These are phyloP conservation scores for Quambalaria eucalypti DNA, from an alignment of 1,284 basidiomycete genomes.

Conservation along the genomic window DNA sequence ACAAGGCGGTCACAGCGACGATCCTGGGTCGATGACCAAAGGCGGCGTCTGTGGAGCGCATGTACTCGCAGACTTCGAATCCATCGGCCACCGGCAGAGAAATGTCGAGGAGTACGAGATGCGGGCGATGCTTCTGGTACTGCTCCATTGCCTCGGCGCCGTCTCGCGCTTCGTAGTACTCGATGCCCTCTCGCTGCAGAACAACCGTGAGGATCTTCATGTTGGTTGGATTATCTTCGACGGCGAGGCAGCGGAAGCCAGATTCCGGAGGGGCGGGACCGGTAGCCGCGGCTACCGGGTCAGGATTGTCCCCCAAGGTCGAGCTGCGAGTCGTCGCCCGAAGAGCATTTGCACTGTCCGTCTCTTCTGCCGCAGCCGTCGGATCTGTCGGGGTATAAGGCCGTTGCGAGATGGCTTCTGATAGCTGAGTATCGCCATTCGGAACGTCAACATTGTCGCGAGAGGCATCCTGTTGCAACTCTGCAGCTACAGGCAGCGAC, in stretches of 20 bases:
- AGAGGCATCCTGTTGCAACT: too few relatives aligned
- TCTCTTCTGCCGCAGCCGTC: too few relatives aligned
- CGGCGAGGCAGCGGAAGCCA: constrained; percentile 24
- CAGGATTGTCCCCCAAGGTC: too few relatives aligned
- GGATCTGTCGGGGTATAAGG: too few relatives aligned
- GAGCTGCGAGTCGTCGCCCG: too few relatives aligned
- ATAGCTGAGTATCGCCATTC: too few relatives aligned
- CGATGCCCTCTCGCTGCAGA: constrained; percentile 16
- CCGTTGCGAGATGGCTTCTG: too few relatives aligned
- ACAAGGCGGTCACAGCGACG: constrained; percentile 32
- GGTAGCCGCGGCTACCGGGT: too few relatives aligned
- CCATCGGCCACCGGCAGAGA: constrained; percentile 31
- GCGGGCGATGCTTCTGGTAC: constrained; percentile 20
- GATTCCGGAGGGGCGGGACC: background rate
- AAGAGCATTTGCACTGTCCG: too few relatives aligned
- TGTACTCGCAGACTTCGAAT: constrained; percentile 28
- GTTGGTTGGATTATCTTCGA: constrained; percentile 40
- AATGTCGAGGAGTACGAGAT: constrained; percentile 34
- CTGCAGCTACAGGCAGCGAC: too few relatives aligned
- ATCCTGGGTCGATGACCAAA: constrained; percentile 14
- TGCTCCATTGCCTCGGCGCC: constrained; percentile 28
- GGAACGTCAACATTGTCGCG: too few relatives aligned
- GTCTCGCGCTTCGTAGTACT: constrained; percentile 25
- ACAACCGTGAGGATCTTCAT: constrained; percentile 27
- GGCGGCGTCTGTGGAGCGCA: constrained; percentile 15